Evolutionary conservation across 2,329 filamentous ascomycete genomes (phyloP), one percentile per base, ranked within the genome.

Genomic region (Fusarium euwallaceae): DNA sequence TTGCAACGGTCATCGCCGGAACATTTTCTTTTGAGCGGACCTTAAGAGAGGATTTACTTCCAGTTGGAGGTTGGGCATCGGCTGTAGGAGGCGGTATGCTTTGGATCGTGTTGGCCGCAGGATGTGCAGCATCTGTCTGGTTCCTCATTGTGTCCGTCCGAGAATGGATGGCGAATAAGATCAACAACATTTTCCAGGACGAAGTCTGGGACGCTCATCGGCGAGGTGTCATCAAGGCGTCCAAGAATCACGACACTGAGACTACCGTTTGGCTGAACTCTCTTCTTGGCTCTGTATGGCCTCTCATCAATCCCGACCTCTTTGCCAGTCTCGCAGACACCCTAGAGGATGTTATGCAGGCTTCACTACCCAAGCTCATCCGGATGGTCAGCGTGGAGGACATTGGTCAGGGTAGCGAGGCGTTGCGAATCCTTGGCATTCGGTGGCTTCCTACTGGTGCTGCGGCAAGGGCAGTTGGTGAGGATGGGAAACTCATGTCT

Each of bases 291-390:
- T 89, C 92, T 2, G 87, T 94, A 6, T 95, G 93, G 93, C 92
- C 92, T 0, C 85, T 95, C 34, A 87, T 95, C 78, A 95, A 95
- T 78, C 93, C 93, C 0, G 93, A 95, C 76, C 86, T 95, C 2
- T 94, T 95, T 76, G 87, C 89, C 1, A 90, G 89, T 37, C 81
- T 94, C 2, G 88, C 90, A 1, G 93, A 95, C 76, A 93, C 90
- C 32, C 87, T 95, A 5, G 93, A 95, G 81, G 93, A 95, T 80
- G 91, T 95, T 58, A 95, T 95, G 93, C 93, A 95, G 82, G 92
- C 93, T 3, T 93, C 91, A 10, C 83, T 94, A 20, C 92, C 93
- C 1, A 90, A 88, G 66, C 81, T 93, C 39, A 87, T 94, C 36
- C 89, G 92, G 58, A 94, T 94, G 92, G 91, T 94, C 51, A 92